Conservation (phyloP, 495 filamentous ascomycete genomes). For the Penicillium egyptiacum region DNA sequence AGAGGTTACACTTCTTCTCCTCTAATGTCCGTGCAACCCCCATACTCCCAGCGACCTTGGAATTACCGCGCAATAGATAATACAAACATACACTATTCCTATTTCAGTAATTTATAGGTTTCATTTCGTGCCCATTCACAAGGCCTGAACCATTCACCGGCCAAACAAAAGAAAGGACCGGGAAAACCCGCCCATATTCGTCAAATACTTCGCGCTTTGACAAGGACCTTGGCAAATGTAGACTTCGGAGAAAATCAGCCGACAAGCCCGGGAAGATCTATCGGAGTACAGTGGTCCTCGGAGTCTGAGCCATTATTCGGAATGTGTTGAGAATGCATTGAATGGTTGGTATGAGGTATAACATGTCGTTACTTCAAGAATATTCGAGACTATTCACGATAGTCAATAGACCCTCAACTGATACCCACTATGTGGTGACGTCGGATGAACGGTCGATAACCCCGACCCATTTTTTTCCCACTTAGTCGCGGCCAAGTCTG, state of each 20-base stretch:
- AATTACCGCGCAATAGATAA: too few species aligned
- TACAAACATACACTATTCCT: background rate
- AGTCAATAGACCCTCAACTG: background rate
- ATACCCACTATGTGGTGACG: constrained; percentile 25
- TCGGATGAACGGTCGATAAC: constrained; percentile 24
- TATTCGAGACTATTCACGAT: background rate
- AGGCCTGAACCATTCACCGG: constrained; percentile 11
- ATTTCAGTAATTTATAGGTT: background rate
- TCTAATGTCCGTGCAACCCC: background rate
- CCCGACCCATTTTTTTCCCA: constrained; percentile 27
- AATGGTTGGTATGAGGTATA: constrained; percentile 2
- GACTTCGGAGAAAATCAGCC: constrained; percentile 15
- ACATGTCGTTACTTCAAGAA: background rate
- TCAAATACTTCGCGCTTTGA: constrained; percentile 7
- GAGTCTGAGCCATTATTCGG: background rate
- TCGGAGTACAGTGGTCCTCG: constrained; percentile 26
- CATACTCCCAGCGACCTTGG: background rate
- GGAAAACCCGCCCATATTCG: constrained; percentile 9
- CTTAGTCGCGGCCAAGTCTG: constrained; percentile 12
- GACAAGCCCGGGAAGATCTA: constrained; percentile 4
- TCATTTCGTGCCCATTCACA: background rate
- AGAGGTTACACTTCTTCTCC: background rate
- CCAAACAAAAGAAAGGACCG: background rate
- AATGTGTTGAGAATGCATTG: background rate
- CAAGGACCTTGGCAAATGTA: constrained; percentile 11